Evolutionary conservation across 257 asterid genomes (phyloP).

Genomic region (Nicotiana undulata): DNA sequence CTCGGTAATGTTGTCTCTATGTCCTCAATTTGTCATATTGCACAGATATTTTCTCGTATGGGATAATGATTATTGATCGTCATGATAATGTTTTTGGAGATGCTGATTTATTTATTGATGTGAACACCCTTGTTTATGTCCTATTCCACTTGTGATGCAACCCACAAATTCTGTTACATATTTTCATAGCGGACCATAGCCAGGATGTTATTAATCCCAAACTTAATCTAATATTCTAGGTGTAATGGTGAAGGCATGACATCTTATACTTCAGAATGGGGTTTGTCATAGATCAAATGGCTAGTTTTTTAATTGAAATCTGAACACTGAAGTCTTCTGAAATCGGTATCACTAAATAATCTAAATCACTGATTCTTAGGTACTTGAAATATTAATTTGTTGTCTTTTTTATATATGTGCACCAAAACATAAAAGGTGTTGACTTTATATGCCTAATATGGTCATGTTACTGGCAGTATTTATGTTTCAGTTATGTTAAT

Average conservation of each 20-base stretch:
- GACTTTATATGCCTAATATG: neutral
- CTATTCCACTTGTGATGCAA: neutral
- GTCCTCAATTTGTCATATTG: neutral
- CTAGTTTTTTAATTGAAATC: neutral
- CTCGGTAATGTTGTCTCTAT: constrained; percentile 35
- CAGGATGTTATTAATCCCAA: neutral
- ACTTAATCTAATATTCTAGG: neutral
- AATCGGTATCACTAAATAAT: neutral
- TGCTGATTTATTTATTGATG: neutral
- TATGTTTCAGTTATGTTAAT: neutral
- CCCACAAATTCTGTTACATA: neutral
- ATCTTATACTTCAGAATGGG: neutral
- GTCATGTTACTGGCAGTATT: neutral
- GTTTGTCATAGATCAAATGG: neutral
- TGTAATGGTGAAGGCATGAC: neutral
- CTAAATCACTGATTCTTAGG: neutral
- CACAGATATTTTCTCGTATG: neutral
- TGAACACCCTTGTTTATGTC: neutral
- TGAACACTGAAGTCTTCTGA: neutral
- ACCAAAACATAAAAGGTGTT: neutral
- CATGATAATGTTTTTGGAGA: neutral
- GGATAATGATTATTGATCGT: neutral
- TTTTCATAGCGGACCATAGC: neutral
- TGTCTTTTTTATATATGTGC: neutral
- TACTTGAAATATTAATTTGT: neutral